A percentile compares a stretch with the other conserved stretches of the same genome.
These are phyloP conservation scores for Gnaphalium uliginosum DNA, from an alignment of 129 eudicot species.

Conservation along the genomic window DNA sequence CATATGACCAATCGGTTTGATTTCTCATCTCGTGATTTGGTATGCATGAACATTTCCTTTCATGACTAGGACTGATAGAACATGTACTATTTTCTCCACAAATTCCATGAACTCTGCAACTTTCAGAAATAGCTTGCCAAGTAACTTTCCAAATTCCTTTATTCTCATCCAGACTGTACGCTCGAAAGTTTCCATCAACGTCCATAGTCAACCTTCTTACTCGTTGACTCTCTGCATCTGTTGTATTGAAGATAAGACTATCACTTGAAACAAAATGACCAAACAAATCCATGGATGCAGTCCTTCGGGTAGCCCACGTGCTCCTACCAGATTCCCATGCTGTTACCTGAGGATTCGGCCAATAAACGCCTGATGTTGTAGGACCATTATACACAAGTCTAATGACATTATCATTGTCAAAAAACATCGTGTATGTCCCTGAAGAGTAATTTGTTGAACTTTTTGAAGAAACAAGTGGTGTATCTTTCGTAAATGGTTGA, in stretches of 20 bases:
- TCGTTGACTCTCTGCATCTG: constrained; percentile 38
- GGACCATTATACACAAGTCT: constrained; percentile 42
- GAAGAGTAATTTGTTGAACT: constrained; percentile 40
- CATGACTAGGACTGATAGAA: constrained; percentile 16
- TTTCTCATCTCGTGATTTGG: constrained; percentile 44
- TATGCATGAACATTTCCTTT: constrained; percentile 44
- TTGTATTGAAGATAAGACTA: constrained; percentile 25
- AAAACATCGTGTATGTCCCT: constrained; percentile 47
- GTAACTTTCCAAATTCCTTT: constrained; percentile 41
- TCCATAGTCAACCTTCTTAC: constrained; percentile 37
- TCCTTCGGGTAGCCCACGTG: constrained; percentile 34
- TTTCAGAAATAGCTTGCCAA: constrained; percentile 38
- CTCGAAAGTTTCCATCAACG: constrained; percentile 48
- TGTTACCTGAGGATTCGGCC: constrained; percentile 31
- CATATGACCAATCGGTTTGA: constrained; percentile 41
- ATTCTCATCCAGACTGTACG: constrained; percentile 39
- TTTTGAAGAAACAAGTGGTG: constrained; percentile 42
- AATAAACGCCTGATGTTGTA: constrained; percentile 27
- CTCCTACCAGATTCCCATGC: constrained; percentile 39
- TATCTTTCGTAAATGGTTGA: constrained; percentile 38
- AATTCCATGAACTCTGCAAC: constrained; percentile 44
- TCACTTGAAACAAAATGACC: constrained; percentile 55
- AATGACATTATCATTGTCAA: constrained; percentile 52
- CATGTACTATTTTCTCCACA: constrained; percentile 53
- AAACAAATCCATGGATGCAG: constrained; percentile 33